A percentile compares a stretch with the other conserved stretches of the same genome.
These are phyloP conservation scores for Hyaloperonospora brassicae DNA, from an alignment of 352 stramenopile genomes.

Conservation along the genomic window DNA sequence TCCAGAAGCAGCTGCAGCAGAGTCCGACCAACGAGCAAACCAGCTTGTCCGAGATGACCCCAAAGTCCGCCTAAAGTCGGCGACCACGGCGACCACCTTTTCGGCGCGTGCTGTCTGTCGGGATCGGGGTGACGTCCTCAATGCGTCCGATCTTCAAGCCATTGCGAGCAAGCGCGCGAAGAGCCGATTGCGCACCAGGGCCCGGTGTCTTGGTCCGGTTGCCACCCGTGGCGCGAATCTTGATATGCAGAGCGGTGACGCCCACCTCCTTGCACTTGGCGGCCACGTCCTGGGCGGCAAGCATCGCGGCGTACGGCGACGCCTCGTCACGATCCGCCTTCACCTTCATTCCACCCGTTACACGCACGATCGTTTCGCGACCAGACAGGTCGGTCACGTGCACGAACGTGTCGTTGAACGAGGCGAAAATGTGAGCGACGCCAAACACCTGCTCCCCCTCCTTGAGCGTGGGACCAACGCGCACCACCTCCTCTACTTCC, in stretches of 20 bases:
- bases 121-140: slow-evolving; percentile 99
- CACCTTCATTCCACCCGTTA: slow-evolving; percentile 99
- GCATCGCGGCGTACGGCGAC: slow-evolving; percentile 99
- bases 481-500: slow-evolving; percentile 89
- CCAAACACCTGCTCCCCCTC: slow-evolving; percentile 99
- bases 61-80: slow-evolving; percentile 88
- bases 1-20: slow-evolving; percentile 14
- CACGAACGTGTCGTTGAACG: slow-evolving; percentile 99
- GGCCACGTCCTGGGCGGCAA: slow-evolving; percentile 99
- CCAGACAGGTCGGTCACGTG: slow-evolving; percentile 99
- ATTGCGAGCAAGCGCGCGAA: slow-evolving; percentile 97
- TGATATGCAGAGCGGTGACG: slow-evolving; percentile 99
- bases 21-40: not conserved
- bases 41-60: too few relatives aligned
- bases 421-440: slow-evolving; percentile 99
- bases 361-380: slow-evolving; percentile 98
- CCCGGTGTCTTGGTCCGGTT: slow-evolving; percentile 98
- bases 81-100: slow-evolving; percentile 98
- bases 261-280: slow-evolving; percentile 95
- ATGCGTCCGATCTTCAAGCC: slow-evolving; percentile 99
- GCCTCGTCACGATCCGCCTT: slow-evolving; percentile 99
- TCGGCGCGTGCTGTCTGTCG: slow-evolving; percentile 97
- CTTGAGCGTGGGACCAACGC: slow-evolving; percentile 89
- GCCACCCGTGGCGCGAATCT: slow-evolving; percentile 98
- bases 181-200: slow-evolving; percentile 96